These are phyloP conservation scores for Globisporangium abappressorium DNA, from an alignment of 352 stramenopile species.

Conservation along the genomic window DNA sequence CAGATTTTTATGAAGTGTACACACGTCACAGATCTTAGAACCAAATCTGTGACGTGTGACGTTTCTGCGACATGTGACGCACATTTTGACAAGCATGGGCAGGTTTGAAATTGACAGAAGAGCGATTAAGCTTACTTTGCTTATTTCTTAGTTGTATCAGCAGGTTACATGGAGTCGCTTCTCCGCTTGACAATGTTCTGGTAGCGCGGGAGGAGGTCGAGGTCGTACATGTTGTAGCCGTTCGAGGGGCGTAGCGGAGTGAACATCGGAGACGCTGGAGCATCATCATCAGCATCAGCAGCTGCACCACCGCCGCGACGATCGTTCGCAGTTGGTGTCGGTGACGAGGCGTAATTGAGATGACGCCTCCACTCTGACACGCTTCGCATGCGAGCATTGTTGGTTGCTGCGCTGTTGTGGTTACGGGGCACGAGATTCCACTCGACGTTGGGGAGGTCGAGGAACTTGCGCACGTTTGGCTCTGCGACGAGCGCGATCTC, in stretches of 20 bases:
- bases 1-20: background rate
- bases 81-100: background rate
- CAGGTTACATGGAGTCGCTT: constrained; percentile 55
- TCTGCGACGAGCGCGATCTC: constrained; percentile 66
- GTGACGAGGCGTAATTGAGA: constrained; percentile 26
- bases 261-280: constrained; percentile 14
- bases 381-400: background rate
- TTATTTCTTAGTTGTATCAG: constrained; percentile 4
- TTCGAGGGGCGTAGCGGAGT: constrained; percentile 27
- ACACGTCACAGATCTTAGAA: constrained; percentile 11
- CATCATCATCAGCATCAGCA: background rate
- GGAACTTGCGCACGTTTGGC: constrained; percentile 57
- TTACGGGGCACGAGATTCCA: constrained; percentile 49
- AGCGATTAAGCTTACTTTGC: background rate
- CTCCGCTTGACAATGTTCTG: constrained; percentile 31
- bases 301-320: background rate
- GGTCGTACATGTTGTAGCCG: constrained; percentile 25
- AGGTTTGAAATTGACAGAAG: background rate
- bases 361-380: constrained; percentile 9
- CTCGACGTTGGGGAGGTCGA: constrained; percentile 62
- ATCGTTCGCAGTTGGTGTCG: constrained; percentile 15
- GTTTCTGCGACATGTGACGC: constrained; percentile 7
- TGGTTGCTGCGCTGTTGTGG: constrained; percentile 27
- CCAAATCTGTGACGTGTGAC: background rate
- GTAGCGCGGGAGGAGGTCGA: constrained; percentile 24